Evolutionary conservation across 257 asterid genomes (phyloP).

Genomic region (Scutellaria baicalensis): DNA sequence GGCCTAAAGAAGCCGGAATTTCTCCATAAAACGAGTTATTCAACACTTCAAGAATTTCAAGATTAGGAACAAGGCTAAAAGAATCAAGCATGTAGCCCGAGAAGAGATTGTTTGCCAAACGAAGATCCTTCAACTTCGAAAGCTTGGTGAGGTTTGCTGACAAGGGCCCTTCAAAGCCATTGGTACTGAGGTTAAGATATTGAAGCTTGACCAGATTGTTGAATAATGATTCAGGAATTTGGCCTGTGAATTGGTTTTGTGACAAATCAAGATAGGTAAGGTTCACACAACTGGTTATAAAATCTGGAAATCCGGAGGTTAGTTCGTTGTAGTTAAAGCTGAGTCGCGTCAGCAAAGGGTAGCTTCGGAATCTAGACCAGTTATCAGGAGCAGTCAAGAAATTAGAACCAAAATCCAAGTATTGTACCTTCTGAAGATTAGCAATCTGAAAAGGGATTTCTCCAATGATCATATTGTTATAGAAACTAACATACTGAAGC

Average conservation of each 20-base stretch:
- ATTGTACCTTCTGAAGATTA: constrained; percentile 42
- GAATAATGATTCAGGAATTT: constrained; percentile 55
- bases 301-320: constrained; percentile 48
- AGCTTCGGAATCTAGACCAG: constrained; percentile 46
- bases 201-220: constrained; percentile 38
- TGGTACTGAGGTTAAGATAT: constrained; percentile 36
- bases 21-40: constrained; percentile 46
- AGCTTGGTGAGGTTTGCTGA: constrained; percentile 37
- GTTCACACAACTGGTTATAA: constrained; percentile 38
- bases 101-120: not conserved
- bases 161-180: constrained; percentile 43
- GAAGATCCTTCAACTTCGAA: constrained; percentile 1
- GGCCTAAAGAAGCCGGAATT: constrained; percentile 31
- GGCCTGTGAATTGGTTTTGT: constrained; percentile 46
- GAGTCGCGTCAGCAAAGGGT: constrained; percentile 44
- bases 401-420: constrained; percentile 63
- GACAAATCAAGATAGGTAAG: constrained; percentile 65
- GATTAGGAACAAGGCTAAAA: constrained; percentile 5
- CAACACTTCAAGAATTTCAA: constrained; percentile 35
- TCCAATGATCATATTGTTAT: constrained; percentile 45
- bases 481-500: constrained; percentile 38
- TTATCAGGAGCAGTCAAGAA: constrained; percentile 34
- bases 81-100: not conserved
- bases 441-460: constrained; percentile 51
- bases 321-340: constrained; percentile 37